A percentile compares a stretch with the other conserved stretches of the same genome.
Evolutionary conservation across 371 early-diverging fungal species (phyloP).

Genomic region (Nematocida sp.): DNA sequence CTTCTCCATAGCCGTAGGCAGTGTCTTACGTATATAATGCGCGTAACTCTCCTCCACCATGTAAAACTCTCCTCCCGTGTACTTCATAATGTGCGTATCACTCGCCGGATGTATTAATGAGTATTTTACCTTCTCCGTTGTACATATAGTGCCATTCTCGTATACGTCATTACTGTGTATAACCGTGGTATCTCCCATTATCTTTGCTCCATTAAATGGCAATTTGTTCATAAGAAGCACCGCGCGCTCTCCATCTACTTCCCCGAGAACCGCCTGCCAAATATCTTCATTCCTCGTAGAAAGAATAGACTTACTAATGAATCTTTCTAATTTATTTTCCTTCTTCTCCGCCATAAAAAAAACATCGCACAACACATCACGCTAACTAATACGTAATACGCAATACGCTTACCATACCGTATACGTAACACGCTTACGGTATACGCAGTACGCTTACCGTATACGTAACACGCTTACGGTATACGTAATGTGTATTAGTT

Average conservation of each 20-base stretch:
- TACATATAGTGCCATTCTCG: slow-evolving; percentile 14
- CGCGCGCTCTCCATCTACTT: slow-evolving; percentile 13
- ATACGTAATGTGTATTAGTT: too few species aligned
- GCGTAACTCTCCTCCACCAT: slow-evolving; percentile 16
- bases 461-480: too few species aligned
- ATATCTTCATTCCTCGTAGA: background rate
- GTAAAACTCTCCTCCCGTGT: background rate
- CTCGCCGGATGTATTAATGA: slow-evolving; percentile 45
- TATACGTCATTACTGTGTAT: slow-evolving; percentile 41
- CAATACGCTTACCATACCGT: too few species aligned
- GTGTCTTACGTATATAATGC: slow-evolving; percentile 4
- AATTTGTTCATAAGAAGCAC: slow-evolving; percentile 33
- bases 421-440: too few species aligned
- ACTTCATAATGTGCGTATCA: slow-evolving; percentile 18
- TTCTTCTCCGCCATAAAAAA: background rate
- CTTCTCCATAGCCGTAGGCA: slow-evolving; percentile 17
- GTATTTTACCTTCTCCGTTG: slow-evolving; percentile 30
- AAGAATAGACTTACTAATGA: background rate
- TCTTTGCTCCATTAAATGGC: background rate
- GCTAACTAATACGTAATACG: background rate
- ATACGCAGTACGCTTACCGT: too few species aligned
- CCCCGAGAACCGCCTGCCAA: slow-evolving; percentile 17
- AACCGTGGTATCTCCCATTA: background rate
- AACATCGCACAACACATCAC: background rate
- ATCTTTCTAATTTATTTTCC: slow-evolving; percentile 11